Evolutionary conservation across 2,329 filamentous ascomycete genomes (phyloP), one percentile per base, ranked within the genome.

Genomic region (Aspergillus caelatus): DNA sequence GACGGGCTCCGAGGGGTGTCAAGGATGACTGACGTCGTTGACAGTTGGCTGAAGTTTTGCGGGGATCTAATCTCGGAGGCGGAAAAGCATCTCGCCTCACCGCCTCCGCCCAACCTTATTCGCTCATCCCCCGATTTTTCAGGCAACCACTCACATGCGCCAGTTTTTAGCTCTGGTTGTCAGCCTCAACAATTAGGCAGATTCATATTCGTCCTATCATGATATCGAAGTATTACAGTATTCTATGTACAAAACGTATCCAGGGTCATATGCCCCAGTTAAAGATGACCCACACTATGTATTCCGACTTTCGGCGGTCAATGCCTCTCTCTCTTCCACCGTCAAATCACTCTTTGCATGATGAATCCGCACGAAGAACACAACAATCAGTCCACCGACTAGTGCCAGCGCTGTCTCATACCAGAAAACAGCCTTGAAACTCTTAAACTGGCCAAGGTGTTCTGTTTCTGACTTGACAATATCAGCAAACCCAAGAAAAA

Each of bases 401-500:
- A 74, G 80, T 0, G 87, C 84, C 57, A 85, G 80, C 1, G 81
- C 88, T 26, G 88, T 81, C 58, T 87, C 85, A 28, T 89, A 86
- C 88, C 89, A 78, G 60, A 91, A 91, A 0, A 85, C 88, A 28
- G 85, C 84, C 72, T 87, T 85, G 72, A 90, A 91, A 63, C 88
- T 89, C 62, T 80, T 68, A 53, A 78, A 78, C 46, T 78, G 60
- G 0, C 84, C 83, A 19, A 83, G 66, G 2, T 77, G 63, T 5
- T 77, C 77, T 23, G 84, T 84, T 46, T 83, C 81, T 0, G 85
- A 83, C 23, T 79, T 80, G 23, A 80, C 77, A 12, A 93, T 83
- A 73, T 94, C 91, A 1, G 86, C 88, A 59, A 93, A 84, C 0
- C 89, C 90, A 6, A 93, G 81, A 78, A 88, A 88, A 58, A 93